Evolutionary conservation across 129 eudicot species (phyloP).

Genomic region (Smallanthus sonchifolius): DNA sequence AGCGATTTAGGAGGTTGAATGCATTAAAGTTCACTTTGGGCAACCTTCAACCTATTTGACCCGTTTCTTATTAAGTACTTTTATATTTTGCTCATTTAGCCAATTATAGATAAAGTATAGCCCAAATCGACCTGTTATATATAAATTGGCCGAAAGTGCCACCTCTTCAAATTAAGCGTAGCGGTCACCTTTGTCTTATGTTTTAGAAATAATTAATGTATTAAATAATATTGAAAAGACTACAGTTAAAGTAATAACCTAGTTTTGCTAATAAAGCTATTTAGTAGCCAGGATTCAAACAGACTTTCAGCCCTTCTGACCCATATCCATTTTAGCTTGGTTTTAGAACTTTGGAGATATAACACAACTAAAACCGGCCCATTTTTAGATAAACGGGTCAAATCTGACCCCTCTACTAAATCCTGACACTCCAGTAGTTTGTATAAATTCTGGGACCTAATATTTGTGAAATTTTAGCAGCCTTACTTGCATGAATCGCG

Average conservation of each 20-base stretch:
- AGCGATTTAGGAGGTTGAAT: not conserved
- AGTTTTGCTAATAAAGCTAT: not conserved
- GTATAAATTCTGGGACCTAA: not conserved
- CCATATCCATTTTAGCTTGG: not conserved
- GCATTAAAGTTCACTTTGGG: not conserved
- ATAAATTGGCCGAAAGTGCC: not conserved
- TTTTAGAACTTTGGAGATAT: not conserved
- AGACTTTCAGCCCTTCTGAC: not conserved
- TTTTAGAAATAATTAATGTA: too few species aligned
- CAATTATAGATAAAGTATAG: not conserved
- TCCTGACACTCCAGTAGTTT: not conserved
- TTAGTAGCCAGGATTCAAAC: not conserved
- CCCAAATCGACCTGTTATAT: not conserved
- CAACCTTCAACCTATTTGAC: not conserved
- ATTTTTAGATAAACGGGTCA: not conserved
- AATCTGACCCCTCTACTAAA: not conserved
- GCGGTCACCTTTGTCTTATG: too few species aligned
- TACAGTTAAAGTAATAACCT: not conserved
- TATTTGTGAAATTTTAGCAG: constrained; percentile 37
- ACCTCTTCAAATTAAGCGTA: too few species aligned
- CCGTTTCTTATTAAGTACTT: not conserved
- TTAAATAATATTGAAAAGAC: not conserved
- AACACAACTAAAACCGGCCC: not conserved
- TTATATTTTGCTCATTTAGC: not conserved
- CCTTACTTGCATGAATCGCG: constrained; percentile 93